phyloP scores from a whole-genome alignment of 768 basidiomycete genomes.

The Cantharellus cinnabarinus region DNA sequence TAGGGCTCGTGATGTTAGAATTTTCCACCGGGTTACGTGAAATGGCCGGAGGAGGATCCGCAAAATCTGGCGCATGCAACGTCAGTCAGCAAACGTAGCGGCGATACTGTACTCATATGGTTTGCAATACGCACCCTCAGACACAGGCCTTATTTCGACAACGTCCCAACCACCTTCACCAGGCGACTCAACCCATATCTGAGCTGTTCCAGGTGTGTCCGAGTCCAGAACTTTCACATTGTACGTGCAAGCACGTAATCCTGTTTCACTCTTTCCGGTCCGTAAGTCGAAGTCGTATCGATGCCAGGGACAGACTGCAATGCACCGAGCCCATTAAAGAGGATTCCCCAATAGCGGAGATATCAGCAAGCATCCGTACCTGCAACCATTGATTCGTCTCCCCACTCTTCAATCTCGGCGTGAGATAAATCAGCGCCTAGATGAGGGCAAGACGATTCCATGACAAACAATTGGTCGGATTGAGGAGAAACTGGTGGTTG shows the following conservation, averaged over 20 bases:
- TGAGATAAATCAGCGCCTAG: slow-evolving; percentile 63
- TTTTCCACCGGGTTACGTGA: neutral
- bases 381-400: slow-evolving; percentile 17
- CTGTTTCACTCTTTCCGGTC: slow-evolving; percentile 50
- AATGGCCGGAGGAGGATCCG: slow-evolving; percentile 30
- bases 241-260: slow-evolving; percentile 49
- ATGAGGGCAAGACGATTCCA: slow-evolving; percentile 69
- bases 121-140: slow-evolving; percentile 30
- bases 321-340: slow-evolving; percentile 12
- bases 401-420: slow-evolving; percentile 53
- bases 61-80: slow-evolving; percentile 28
- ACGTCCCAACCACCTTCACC: slow-evolving; percentile 35
- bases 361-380: neutral
- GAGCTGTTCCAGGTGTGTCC: slow-evolving; percentile 12
- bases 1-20: no score
- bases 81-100: neutral
- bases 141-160: slow-evolving; percentile 49
- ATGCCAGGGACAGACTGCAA: slow-evolving; percentile 63
- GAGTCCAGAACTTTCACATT: slow-evolving; percentile 24
- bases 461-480: slow-evolving; percentile 37
- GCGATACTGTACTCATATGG: slow-evolving; percentile 1
- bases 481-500: neutral
- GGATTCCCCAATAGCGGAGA: neutral
- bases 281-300: slow-evolving; percentile 49
- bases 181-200: slow-evolving; percentile 42